Evolutionary conservation across 129 eudicot species (phyloP).

Genomic region (Solidago caesia): DNA sequence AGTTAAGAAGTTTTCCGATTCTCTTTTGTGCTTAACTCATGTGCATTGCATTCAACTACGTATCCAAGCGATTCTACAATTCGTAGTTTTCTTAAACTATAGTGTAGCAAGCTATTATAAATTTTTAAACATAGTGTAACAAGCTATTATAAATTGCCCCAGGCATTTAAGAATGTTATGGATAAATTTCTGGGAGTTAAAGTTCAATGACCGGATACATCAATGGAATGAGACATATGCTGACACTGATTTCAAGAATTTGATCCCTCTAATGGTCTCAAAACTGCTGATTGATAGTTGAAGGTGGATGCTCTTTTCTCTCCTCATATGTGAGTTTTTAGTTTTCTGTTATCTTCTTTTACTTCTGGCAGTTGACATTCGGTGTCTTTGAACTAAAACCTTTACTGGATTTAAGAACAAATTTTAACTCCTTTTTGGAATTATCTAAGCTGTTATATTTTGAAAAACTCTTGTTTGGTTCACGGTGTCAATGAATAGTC

Average conservation of each 20-base stretch:
- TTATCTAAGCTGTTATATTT: not conserved
- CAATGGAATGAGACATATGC: slow-evolving; percentile 21
- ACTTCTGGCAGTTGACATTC: no score
- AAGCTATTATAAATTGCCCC: slow-evolving; percentile 29
- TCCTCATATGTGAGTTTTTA: slow-evolving; percentile 30
- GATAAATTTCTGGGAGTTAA: slow-evolving; percentile 67
- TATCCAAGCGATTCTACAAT: not conserved
- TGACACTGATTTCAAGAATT: slow-evolving; percentile 21
- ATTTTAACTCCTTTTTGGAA: no score
- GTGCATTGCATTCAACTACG: not conserved
- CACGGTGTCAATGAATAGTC: not conserved
- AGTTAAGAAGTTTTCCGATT: not conserved
- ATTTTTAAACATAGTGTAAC: slow-evolving; percentile 17
- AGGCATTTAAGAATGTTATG: slow-evolving; percentile 88
- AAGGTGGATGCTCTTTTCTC: slow-evolving; percentile 16
- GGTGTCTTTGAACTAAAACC: not conserved
- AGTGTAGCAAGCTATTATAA: slow-evolving; percentile 14
- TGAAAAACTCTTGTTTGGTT: not conserved
- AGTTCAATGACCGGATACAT: slow-evolving; percentile 43
- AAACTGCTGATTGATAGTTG: slow-evolving; percentile 17
- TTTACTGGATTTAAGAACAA: slow-evolving; percentile 4
- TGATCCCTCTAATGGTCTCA: slow-evolving; percentile 24
- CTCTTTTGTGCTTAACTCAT: slow-evolving; percentile 2
- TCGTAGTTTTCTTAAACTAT: not conserved
- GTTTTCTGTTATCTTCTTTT: not conserved